Evolutionary conservation across 1,284 basidiomycete species (phyloP), one percentile per base, ranked within the genome.

Genomic region (Bondarzewia mesenterica): DNA sequence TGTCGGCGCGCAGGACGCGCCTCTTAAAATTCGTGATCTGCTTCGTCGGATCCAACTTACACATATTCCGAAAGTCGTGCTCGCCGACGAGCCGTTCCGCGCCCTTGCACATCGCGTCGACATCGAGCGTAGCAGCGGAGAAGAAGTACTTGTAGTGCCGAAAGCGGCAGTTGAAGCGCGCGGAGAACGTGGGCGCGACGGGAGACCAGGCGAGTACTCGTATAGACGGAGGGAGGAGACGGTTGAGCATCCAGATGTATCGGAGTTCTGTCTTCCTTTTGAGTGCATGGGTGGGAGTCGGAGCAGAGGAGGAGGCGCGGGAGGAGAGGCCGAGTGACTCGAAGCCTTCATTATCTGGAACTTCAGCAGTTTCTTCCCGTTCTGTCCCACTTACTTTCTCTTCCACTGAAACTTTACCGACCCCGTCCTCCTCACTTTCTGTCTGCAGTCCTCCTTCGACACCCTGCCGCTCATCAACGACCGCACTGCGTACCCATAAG

Each of bases 141-240:
- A 97, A 99, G 64, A 97, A 95, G 69, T 99, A 99, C 64, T 97
- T 97, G 81, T 99, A 99, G 64, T 99, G 95, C 29, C 95, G 74
- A 59, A 80, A 84, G 49, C 70, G 72, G 69, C 94, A 98, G 20
- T 85, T 87, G 69, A 91, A 95, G 2, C 95, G 82, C 2, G 94
- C 83, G 35, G 93, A 93, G 64, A 99, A 99, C 29, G 69, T 63
- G 5, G 76, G 61, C 0, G 78, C 63, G n/a, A 98, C 85, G 8
- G 94, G 92, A 3, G 93, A 93, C 95, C 95, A 99, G 3, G 90
- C 93, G 46, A 94, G 75, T n/a, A 98, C 71, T 20, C 93, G 85
- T 59, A 99, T 93, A 0, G 91, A 88, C 0, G 82, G 74, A 0
- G 95, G 96, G 0, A 99, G 81, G 36, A 96, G 73, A n/a, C 82